Base-by-base conservation (phyloP, 192 early-diverging fungal species). In the Pilaira anomala region DNA sequence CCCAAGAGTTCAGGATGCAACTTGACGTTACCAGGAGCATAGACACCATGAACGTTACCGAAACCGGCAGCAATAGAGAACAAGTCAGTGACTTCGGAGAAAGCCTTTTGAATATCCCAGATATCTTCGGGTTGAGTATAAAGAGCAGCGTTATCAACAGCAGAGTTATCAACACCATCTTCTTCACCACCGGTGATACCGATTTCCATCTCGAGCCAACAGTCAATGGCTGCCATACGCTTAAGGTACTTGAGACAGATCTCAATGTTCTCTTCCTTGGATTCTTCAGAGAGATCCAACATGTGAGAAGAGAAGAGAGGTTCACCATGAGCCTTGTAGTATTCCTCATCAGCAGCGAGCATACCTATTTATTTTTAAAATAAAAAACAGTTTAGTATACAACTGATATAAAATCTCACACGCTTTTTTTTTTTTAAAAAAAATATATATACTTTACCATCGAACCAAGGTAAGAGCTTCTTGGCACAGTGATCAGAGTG, bases 131-230 rank as follows among this genome's bases (percentile, higher is more conserved):
- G 94, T 71, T 95, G 93, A 21, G 94, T 95, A 82, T 97, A 97
- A 7, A 97, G 85, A 18, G 88, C 63, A 59, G 87, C 83, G 72
- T 93, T 95, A 74, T 97, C 94, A 58, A 94, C 93, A 21, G 78
- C 78, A 71, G 90, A 87, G 84, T 97, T 96, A 87, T 96, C 92
- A 59, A 97, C 95, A 77, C 95, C 95, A 74, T 97, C 95, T 78
- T 97, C 95, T 82, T 97, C 95, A 67, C 95, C 95, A 77, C 95
- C 95, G 28, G 93, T 96, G 76, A 97, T 94, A 79, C 95, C 95
- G 57, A 97, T 95, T 83, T 97, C 95, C 92, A 97, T 97, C 44
- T 46, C 44, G 62, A 97, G 85, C 63, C 89, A 85, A 64, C 85
- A 85, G 72, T 90, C 86, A 68, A 96, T 92, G 48, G 85, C 79